Conservation (phyloP, 768 basidiomycete genomes). For the Hirschioporus abietinus region DNA sequence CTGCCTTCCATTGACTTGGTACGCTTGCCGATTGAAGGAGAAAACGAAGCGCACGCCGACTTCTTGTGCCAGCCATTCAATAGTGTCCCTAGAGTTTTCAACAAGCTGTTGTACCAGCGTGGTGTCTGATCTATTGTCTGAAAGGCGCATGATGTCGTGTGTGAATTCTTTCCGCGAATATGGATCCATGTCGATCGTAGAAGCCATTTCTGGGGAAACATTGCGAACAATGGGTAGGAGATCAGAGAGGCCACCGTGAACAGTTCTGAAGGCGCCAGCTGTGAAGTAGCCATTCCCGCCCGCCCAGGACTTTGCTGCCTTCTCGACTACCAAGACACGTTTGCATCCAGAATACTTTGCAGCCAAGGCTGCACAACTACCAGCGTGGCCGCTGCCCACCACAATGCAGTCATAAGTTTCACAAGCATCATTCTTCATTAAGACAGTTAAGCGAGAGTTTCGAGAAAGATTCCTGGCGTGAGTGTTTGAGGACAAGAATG, state of each 20-base stretch:
- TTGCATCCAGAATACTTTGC: constrained; percentile 55
- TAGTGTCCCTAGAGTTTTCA: constrained; percentile 46
- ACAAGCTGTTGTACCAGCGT: constrained; percentile 49
- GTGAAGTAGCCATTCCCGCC: constrained; percentile 75
- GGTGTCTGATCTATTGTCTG: constrained; percentile 43
- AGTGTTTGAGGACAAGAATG: background rate
- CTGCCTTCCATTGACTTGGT: constrained; percentile 53
- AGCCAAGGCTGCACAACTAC: constrained; percentile 58
- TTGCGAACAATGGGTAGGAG: constrained; percentile 50
- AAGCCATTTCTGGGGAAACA: constrained; percentile 35
- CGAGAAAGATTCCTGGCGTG: background rate
- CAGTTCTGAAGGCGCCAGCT: constrained; percentile 62
- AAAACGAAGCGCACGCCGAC: constrained; percentile 51
- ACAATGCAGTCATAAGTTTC: constrained; percentile 45
- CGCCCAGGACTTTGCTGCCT: constrained; percentile 56
- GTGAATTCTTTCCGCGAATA: constrained; percentile 53
- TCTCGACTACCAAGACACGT: constrained; percentile 60
- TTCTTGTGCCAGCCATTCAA: constrained; percentile 50
- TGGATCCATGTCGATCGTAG: constrained; percentile 50
- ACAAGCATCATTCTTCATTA: background rate
- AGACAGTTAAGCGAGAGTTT: background rate
- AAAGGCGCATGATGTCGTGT: constrained; percentile 56
- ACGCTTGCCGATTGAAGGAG: constrained; percentile 64
- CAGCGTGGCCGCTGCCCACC: constrained; percentile 63
- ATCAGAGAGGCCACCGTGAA: constrained; percentile 55